phyloP scores from a whole-genome alignment of 768 basidiomycete species.

The Neoboletus brunneissimus region DNA sequence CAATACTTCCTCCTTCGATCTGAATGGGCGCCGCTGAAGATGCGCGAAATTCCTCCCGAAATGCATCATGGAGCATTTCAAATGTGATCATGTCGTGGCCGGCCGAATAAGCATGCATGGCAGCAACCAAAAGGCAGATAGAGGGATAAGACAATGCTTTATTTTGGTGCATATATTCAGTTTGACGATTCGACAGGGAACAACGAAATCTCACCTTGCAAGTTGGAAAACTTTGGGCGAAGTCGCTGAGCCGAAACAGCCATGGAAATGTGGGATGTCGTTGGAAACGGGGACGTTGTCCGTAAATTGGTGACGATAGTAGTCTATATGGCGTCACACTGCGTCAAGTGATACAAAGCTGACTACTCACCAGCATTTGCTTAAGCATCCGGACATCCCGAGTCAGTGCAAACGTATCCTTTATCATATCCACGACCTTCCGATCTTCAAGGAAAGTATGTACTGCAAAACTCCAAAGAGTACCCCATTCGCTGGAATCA shows the following conservation, averaged over 20 bases:
- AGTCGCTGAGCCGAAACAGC: constrained; percentile 53
- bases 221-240: constrained; percentile 49
- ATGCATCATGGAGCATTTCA: constrained; percentile 83
- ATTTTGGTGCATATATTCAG: constrained; percentile 1
- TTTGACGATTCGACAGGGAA: not conserved
- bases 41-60: constrained; percentile 70
- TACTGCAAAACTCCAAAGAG: constrained; percentile 56
- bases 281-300: constrained; percentile 53
- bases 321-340: constrained; percentile 36
- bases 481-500: constrained; percentile 50
- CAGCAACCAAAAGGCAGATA: constrained; percentile 82
- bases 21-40: constrained; percentile 74
- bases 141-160: constrained; percentile 75
- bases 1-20: constrained; percentile 69
- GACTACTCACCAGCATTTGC: constrained; percentile 57
- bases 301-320: constrained; percentile 45
- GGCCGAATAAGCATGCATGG: constrained; percentile 68
- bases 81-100: constrained; percentile 86
- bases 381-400: constrained; percentile 57
- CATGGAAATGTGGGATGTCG: constrained; percentile 39
- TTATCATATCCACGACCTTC: constrained; percentile 43
- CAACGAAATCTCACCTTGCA: constrained; percentile 46
- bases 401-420: constrained; percentile 59
- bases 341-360: not conserved
- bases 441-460: constrained; percentile 54